phyloP scores from a whole-genome alignment of 768 basidiomycete genomes.

The Amyloporia xantha region DNA sequence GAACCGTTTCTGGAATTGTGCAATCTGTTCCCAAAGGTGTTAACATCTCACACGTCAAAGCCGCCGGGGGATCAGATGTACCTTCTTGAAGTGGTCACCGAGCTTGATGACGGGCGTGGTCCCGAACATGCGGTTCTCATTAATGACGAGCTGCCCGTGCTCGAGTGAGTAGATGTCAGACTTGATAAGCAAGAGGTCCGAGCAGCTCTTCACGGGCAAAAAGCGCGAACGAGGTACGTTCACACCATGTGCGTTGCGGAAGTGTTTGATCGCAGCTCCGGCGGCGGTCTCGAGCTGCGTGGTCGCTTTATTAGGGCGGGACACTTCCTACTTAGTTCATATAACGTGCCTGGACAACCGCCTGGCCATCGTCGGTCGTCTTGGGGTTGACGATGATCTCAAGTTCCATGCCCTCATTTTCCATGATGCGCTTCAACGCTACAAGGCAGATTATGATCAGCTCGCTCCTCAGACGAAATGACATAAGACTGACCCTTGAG shows the following conservation, averaged over 20 bases:
- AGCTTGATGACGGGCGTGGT: conserved; percentile 95
- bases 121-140: conserved; percentile 73
- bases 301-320: not conserved
- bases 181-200: conserved; percentile 84
- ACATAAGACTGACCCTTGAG: conserved; percentile 56
- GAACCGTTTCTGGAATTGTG: conserved; percentile 91
- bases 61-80: conserved; percentile 21
- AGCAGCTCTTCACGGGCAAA: conserved; percentile 87
- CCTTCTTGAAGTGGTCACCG: conserved; percentile 96
- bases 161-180: conserved; percentile 87
- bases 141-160: conserved; percentile 86
- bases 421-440: conserved; percentile 88
- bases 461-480: not conserved
- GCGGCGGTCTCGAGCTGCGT: conserved; percentile 47
- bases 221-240: conserved; percentile 94
- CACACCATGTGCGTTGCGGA: conserved; percentile 86
- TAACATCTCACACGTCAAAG: not conserved
- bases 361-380: conserved; percentile 76
- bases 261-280: conserved; percentile 92
- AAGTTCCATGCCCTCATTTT: conserved; percentile 77
- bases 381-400: conserved; percentile 96
- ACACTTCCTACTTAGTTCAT: not conserved
- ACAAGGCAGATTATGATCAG: not conserved
- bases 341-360: conserved; percentile 68
- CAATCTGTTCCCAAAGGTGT: conserved; percentile 46